Evolutionary conservation across 352 stramenopile species (phyloP).

Genomic region (Pythium chondricola): DNA sequence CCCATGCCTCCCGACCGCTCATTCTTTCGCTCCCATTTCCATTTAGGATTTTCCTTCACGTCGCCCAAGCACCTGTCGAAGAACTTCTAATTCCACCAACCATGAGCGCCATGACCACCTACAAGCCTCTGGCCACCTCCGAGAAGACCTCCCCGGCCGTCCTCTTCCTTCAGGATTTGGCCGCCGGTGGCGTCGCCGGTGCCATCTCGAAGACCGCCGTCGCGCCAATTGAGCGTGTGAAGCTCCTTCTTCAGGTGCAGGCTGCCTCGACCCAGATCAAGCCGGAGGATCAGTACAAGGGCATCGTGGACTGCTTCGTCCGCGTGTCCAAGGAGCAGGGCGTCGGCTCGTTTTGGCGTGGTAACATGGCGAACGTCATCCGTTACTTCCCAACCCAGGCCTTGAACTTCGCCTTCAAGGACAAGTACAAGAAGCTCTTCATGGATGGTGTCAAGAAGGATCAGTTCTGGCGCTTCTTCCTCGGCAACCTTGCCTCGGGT

Average conservation of each 20-base stretch:
- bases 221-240: slow-evolving; percentile 88
- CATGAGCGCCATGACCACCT: slow-evolving; percentile 70
- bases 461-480: slow-evolving; percentile 98
- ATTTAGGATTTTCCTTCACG: slow-evolving; percentile 86
- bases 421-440: slow-evolving; percentile 91
- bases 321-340: slow-evolving; percentile 88
- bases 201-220: slow-evolving; percentile 90
- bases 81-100: slow-evolving; percentile 42
- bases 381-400: slow-evolving; percentile 92
- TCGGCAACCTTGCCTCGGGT: slow-evolving; percentile 97
- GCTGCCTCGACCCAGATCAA: slow-evolving; percentile 88
- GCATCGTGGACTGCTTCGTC: slow-evolving; percentile 87
- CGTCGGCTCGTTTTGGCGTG: slow-evolving; percentile 86
- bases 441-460: slow-evolving; percentile 90
- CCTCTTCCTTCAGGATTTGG: slow-evolving; percentile 79
- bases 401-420: slow-evolving; percentile 92
- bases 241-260: slow-evolving; percentile 91
- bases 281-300: slow-evolving; percentile 90
- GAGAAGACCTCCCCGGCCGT: slow-evolving; percentile 40
- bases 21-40: slow-evolving; percentile 14
- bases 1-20: slow-evolving; percentile 3
- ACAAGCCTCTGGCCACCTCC: slow-evolving; percentile 79
- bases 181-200: slow-evolving; percentile 79
- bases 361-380: slow-evolving; percentile 90
- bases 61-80: slow-evolving; percentile 44